These are phyloP conservation scores for Pythium biforme DNA, from an alignment of 352 stramenopile genomes.

Conservation along the genomic window DNA sequence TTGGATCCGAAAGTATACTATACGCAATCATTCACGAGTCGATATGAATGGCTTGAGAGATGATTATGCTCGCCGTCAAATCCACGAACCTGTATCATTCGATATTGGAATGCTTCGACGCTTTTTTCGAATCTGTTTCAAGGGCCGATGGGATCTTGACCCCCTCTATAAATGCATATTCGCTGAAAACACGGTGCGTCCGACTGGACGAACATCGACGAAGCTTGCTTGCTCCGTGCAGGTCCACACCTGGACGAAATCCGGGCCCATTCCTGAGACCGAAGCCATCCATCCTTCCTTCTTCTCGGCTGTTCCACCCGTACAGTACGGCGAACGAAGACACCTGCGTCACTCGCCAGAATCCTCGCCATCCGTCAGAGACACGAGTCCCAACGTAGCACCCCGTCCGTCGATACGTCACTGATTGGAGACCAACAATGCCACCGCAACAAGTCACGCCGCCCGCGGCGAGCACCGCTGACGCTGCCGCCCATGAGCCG, in stretches of 20 bases:
- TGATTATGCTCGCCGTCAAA: not conserved
- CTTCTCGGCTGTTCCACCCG: not conserved
- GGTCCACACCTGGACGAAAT: constrained; percentile 6
- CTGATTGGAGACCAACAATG: constrained; percentile 5
- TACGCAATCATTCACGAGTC: not conserved
- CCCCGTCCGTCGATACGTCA: too few species aligned
- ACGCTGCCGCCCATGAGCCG: not conserved
- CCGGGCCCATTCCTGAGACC: not conserved
- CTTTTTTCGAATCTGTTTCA: not conserved
- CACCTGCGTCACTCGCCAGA: not conserved
- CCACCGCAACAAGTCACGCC: constrained; percentile 13
- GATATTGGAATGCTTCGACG: not conserved
- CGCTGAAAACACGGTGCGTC: not conserved
- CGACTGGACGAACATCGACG: constrained; percentile 7
- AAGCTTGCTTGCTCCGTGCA: constrained; percentile 2
- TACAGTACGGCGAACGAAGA: not conserved
- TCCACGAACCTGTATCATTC: not conserved
- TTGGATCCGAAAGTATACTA: not conserved
- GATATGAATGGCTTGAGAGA: constrained; percentile 11
- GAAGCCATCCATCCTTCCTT: not conserved
- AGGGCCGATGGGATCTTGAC: not conserved
- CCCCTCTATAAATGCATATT: not conserved
- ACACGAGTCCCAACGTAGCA: not conserved
- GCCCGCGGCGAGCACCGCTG: not conserved
- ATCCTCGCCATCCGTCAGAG: not conserved